Evolutionary conservation across 129 eudicot species (phyloP), one percentile per base, ranked within the genome.

Genomic region (Heracleum sosnowskyi): DNA sequence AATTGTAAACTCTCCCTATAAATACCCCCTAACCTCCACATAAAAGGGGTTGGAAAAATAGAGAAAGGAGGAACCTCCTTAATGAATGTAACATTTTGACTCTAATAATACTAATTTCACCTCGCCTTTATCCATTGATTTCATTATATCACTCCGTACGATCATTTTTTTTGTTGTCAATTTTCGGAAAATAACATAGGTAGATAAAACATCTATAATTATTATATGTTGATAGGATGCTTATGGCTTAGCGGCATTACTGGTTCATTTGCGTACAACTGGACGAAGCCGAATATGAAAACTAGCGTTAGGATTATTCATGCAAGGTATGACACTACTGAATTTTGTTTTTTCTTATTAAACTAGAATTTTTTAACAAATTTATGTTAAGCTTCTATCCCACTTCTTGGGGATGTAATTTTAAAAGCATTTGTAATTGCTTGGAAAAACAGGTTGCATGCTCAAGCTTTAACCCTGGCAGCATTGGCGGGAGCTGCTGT

Each of bases 241-340:
- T 40, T 90, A 63, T 90, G 96, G 96, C 77, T 86, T 46, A 86
- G 86, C 63, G 89, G 90, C 8, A 83, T 90, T 44, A 78, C 88
- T 60, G 90, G 92, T 49, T 88, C 92, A 6, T 70, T 90, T 37
- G 96, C 88, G 11, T 90, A 90, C 83, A 90, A 90, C 49, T 90
- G 96, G 96, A 84, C 88, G 11, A 84, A 84, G 11, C 96, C 96
- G 1, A 84, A 78, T 40, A 88, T 88, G 92, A 90, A 90, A 80
- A 86, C 96, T 76, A 90, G 91, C 75, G 96, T 90, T 55, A 84
- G 81, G 78, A 78, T 87, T 84, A 90, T 90, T 74, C 96, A 90
- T 62, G 91, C 96, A 45, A 90, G 96, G 96, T 90, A 78, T 36
- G 10, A n/a, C n/a, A n/a, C n/a, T n/a, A n/a, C n/a, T n/a, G n/a